These are phyloP conservation scores for Penicillium malachiteum DNA, from an alignment of 495 filamentous ascomycete species.

Conservation along the genomic window DNA sequence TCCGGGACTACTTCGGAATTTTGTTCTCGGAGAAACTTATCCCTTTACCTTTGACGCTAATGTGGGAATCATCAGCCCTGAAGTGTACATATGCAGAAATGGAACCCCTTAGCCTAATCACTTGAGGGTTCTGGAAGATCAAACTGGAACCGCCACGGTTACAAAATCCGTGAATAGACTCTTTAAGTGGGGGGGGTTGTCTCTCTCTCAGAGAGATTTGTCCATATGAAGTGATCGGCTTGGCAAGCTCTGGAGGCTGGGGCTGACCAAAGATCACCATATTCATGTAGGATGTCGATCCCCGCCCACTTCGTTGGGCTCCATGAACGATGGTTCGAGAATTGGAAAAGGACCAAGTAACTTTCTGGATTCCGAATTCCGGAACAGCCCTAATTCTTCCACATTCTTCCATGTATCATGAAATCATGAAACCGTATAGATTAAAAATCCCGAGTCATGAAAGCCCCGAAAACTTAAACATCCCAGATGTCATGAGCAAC, in stretches of 20 bases:
- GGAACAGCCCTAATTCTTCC: too few relatives aligned
- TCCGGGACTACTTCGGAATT: neutral
- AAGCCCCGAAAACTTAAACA: too few relatives aligned
- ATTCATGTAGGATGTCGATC: neutral
- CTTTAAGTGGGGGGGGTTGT: too few relatives aligned
- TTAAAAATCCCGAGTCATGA: too few relatives aligned
- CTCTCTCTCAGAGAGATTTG: neutral
- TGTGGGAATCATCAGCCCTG: too few relatives aligned
- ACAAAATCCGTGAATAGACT: slow-evolving; percentile 5
- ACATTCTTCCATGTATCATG: too few relatives aligned
- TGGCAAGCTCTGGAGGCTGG: neutral
- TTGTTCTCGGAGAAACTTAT: neutral
- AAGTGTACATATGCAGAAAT: slow-evolving; percentile 2
- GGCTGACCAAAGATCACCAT: too few relatives aligned
- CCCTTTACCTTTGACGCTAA: neutral
- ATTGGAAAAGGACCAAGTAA: neutral
- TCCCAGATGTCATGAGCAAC: too few relatives aligned
- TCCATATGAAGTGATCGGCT: slow-evolving; percentile 3
- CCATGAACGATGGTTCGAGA: neutral
- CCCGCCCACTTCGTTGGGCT: neutral
- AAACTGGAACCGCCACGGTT: slow-evolving; percentile 22
- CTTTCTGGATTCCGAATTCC: too few relatives aligned
- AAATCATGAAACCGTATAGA: too few relatives aligned
- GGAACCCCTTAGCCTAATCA: slow-evolving; percentile 1
- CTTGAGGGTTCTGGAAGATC: neutral